phyloP scores from a whole-genome alignment of 768 basidiomycete genomes.

The Russula emetica region DNA sequence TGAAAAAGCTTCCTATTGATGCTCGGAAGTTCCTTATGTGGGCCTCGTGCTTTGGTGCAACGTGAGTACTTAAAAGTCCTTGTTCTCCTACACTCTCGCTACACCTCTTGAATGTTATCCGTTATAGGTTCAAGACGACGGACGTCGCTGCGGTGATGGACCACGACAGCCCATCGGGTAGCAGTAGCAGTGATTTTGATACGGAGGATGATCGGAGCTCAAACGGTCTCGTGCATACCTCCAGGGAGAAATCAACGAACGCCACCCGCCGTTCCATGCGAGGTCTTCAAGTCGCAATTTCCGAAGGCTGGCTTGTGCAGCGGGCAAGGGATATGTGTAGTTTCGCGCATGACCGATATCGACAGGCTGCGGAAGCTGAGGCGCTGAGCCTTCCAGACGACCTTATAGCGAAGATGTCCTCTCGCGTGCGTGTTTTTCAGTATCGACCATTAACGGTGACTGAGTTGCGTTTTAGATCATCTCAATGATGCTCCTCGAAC shows the following conservation, averaged over 20 bases:
- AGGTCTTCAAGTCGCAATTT: constrained; percentile 60
- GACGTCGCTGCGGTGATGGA: constrained; percentile 73
- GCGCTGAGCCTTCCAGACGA: constrained; percentile 47
- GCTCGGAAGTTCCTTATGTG: constrained; percentile 63
- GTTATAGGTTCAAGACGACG: constrained; percentile 60
- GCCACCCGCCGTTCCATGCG: constrained; percentile 57
- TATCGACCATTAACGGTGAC: neutral
- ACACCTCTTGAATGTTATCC: constrained; percentile 6
- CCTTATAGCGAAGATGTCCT: constrained; percentile 60
- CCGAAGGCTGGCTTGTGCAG: constrained; percentile 72
- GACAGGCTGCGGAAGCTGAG: constrained; percentile 65
- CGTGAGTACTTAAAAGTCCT: constrained; percentile 39
- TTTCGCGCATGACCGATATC: constrained; percentile 70
- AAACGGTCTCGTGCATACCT: constrained; percentile 47
- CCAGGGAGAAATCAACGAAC: constrained; percentile 40
- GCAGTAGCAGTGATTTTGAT: constrained; percentile 48
- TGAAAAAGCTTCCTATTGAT: constrained; percentile 58
- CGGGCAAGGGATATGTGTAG: constrained; percentile 72
- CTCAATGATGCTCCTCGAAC: constrained; percentile 64
- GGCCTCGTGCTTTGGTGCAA: constrained; percentile 71
- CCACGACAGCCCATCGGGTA: constrained; percentile 58
- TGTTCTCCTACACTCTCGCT: neutral
- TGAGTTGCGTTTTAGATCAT: constrained; percentile 47
- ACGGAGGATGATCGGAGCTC: constrained; percentile 47
- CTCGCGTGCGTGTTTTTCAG: constrained; percentile 45